phyloP scores from a whole-genome alignment of 805 yeast genomes.

The Blastobotrys attinorum region DNA sequence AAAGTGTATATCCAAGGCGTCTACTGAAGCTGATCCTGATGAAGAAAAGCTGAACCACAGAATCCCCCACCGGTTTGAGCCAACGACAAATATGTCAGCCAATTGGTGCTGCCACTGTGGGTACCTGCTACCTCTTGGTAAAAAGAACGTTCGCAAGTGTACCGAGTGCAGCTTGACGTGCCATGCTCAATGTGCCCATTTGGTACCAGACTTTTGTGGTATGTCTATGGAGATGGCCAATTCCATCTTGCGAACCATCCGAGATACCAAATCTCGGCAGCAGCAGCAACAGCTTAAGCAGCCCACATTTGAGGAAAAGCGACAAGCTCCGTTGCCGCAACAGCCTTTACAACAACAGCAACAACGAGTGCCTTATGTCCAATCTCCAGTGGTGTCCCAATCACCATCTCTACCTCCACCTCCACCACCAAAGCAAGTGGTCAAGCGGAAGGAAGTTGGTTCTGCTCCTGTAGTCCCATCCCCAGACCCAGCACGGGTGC shows the following conservation, averaged over 20 bases:
- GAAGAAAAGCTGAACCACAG: slow-evolving; percentile 88
- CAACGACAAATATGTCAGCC: slow-evolving; percentile 87
- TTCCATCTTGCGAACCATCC: slow-evolving; percentile 75
- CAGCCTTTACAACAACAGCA: not conserved
- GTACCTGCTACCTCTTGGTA: slow-evolving; percentile 89
- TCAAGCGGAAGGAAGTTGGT: slow-evolving; percentile 24
- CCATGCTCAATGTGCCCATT: slow-evolving; percentile 84
- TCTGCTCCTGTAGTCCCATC: slow-evolving; percentile 10
- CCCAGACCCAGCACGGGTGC: slow-evolving; percentile 2
- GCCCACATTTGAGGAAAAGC: slow-evolving; percentile 6
- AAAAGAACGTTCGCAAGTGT: slow-evolving; percentile 87
- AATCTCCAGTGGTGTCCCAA: slow-evolving; percentile 3
- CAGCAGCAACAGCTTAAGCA: slow-evolving; percentile 10
- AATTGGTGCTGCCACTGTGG: slow-evolving; percentile 99
- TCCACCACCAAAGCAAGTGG: slow-evolving; percentile 21
- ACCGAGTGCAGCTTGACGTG: slow-evolving; percentile 87
- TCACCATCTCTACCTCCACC: slow-evolving; percentile 10
- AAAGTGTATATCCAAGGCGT: slow-evolving; percentile 69
- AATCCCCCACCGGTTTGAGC: slow-evolving; percentile 94
- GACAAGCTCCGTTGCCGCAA: slow-evolving; percentile 2
- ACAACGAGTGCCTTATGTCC: not conserved
- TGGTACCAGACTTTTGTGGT: slow-evolving; percentile 98
- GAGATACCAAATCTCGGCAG: slow-evolving; percentile 49
- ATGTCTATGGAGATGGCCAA: slow-evolving; percentile 97
- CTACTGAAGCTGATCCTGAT: slow-evolving; percentile 53